A percentile compares a stretch with the other conserved stretches of the same genome.
phyloP scores from a whole-genome alignment of 208 protist species.

The Vickermania ingenoplastis region DNA sequence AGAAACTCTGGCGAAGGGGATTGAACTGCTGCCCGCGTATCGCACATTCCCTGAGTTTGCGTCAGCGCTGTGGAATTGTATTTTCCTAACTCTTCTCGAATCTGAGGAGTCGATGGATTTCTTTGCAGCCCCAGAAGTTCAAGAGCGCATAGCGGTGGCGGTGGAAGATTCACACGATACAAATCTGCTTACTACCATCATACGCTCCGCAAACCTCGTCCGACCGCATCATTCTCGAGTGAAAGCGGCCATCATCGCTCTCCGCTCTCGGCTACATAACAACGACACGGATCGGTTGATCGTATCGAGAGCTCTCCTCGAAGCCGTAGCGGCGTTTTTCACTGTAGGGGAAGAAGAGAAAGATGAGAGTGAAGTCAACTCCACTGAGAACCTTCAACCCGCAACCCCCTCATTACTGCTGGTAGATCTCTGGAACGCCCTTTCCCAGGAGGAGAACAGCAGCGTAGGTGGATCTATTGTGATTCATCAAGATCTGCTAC shows the following conservation, averaged over 20 bases:
- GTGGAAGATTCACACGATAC: not conserved
- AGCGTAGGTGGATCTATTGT: not conserved
- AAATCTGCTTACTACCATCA: not conserved
- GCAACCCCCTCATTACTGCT: not conserved
- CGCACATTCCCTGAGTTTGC: constrained; percentile 10
- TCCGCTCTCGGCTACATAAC: not conserved
- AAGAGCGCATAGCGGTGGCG: not conserved
- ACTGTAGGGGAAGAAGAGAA: not conserved
- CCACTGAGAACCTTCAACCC: too few relatives aligned
- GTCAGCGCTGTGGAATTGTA: constrained; percentile 26
- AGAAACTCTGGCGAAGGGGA: constrained; percentile 28
- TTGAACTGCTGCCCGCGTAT: constrained; percentile 14
- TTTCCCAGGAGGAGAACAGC: not conserved
- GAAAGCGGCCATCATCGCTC: not conserved
- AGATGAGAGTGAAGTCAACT: not conserved
- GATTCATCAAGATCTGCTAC: not conserved
- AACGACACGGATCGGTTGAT: not conserved
- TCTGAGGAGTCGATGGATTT: constrained; percentile 51
- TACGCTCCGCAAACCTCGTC: not conserved
- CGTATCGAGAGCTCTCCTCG: not conserved
- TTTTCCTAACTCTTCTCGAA: constrained; percentile 23
- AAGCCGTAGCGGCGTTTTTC: not conserved
- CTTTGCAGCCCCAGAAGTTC: constrained; percentile 33
- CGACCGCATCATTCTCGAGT: not conserved
- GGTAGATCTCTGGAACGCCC: not conserved